These are phyloP conservation scores for Aspergillus homomorphus DNA, from an alignment of 495 filamentous ascomycete genomes.

Conservation along the genomic window DNA sequence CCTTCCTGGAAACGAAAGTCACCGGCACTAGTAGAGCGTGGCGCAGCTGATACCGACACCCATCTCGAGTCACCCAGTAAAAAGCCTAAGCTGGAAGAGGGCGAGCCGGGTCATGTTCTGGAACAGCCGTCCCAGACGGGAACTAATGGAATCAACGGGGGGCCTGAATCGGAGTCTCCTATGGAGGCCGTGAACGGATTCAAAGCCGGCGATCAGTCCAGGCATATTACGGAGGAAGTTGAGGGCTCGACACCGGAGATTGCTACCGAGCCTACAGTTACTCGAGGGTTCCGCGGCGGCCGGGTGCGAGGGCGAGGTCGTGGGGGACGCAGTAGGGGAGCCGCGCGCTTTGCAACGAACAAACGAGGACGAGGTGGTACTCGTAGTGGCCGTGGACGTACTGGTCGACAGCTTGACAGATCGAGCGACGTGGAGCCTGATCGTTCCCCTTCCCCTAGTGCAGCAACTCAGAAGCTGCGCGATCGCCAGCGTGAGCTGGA, in stretches of 20 bases:
- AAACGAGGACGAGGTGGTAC: conserved; percentile 25
- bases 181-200: conserved; percentile 17
- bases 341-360: conserved; percentile 18
- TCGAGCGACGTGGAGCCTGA: conserved; percentile 31
- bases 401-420: conserved; percentile 23
- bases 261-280: conserved; percentile 11
- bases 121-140: conserved; percentile 15
- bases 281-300: conserved; percentile 36
- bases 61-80: conserved; percentile 21
- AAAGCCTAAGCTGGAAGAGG: conserved; percentile 34
- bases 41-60: conserved; percentile 12
- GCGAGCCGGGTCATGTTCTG: conserved; percentile 20
- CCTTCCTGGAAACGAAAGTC: conserved; percentile 33
- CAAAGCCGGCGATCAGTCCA: conserved; percentile 19
- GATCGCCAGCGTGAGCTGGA: conserved; percentile 43
- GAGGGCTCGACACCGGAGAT: conserved; percentile 20
- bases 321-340: conserved; percentile 35
- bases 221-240: conserved; percentile 24
- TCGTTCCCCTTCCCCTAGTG: conserved; percentile 37
- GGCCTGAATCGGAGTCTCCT: conserved; percentile 18
- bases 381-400: conserved; percentile 20
- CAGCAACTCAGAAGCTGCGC: conserved; percentile 35
- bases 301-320: conserved; percentile 37
- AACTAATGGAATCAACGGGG: conserved; percentile 20
- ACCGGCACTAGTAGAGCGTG: conserved; percentile 25